Base-by-base conservation (phyloP, 2,329 filamentous ascomycete genomes). In the Calonectria naviculata region DNA sequence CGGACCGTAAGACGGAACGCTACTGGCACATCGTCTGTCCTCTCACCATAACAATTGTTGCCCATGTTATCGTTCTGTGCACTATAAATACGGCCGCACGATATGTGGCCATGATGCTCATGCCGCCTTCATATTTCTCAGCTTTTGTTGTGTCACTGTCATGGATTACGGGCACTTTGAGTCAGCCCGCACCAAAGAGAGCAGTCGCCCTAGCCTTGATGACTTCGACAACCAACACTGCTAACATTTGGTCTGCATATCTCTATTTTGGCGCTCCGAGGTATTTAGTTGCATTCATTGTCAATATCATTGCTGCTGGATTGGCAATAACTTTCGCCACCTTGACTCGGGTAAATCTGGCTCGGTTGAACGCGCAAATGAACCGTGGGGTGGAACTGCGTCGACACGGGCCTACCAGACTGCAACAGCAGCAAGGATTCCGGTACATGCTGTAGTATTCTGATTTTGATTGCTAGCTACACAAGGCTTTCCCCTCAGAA, bases 31-130 rank as follows among this genome's bases (percentile, higher is more conserved):
- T 44, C 15, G 41, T 44, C 5, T 17, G 41, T 13, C 41, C 41
- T 5, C 17, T 44, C 6, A 26, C 10, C 21, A 9, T 52, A 8
- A 29, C 46, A 28, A 10, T 52, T 12, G 46, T 52, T 31, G 47
- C 47, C 17, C 8, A 52, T 10, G 34, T 47, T 0, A 65, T 41
- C 6, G 26, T 26, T 17, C 24, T 54, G 5, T 65, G 31, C 2
- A 56, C 41, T 4, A 36, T 62, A 28, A 46, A 62, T 19, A 42
- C 44, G 0, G 26, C 36, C 13, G 41, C 58, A 6, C 58, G 58
- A 21, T 62, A 62, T 38, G 42, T 38, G 13, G 58, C 58, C 21
- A 62, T 62, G 41, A 62, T 62, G 58, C 19, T 62, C 17, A 62
- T 47, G 41, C 58, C 38, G 15, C 17, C 36, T 3, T 62, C 41